A percentile compares a stretch with the other conserved stretches of the same genome.
These are phyloP conservation scores for Sindora glabra DNA, from an alignment of 306 rosid species.

Conservation along the genomic window DNA sequence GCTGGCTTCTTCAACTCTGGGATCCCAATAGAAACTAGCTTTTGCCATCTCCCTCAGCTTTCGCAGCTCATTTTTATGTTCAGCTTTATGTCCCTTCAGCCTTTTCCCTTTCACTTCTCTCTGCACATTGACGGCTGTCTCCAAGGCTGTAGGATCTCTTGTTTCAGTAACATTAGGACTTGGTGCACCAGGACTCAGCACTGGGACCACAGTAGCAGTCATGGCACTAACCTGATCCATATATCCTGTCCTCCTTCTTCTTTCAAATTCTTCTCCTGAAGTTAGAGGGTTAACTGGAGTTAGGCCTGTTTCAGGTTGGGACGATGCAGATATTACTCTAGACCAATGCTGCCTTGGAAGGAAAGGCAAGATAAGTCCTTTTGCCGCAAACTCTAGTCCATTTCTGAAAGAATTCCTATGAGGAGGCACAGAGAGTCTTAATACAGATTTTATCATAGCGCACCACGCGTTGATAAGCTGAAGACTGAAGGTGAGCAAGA, in stretches of 20 bases:
- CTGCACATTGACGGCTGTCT: slow-evolving; percentile 5
- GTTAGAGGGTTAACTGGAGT: slow-evolving; percentile 21
- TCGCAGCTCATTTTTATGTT: slow-evolving; percentile 35
- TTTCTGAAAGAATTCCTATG: slow-evolving; percentile 30
- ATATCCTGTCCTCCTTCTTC: slow-evolving; percentile 27
- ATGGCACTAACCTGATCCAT: slow-evolving; percentile 34
- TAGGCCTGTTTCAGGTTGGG: slow-evolving; percentile 24
- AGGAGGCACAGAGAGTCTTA: slow-evolving; percentile 38
- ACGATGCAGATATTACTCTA: slow-evolving; percentile 14
- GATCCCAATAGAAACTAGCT: slow-evolving; percentile 49
- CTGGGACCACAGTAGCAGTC: slow-evolving; percentile 60
- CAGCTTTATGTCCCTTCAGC: slow-evolving; percentile 33
- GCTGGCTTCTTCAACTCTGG: slow-evolving; percentile 35
- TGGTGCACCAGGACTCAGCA: slow-evolving; percentile 43
- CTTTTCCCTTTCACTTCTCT: slow-evolving; percentile 35
- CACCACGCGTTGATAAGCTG: slow-evolving; percentile 53
- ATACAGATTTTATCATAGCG: slow-evolving; percentile 29
- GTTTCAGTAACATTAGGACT: slow-evolving; percentile 17
- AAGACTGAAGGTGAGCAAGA: slow-evolving; percentile 32
- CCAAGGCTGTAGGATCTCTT: slow-evolving; percentile 1
- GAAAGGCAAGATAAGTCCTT: slow-evolving; percentile 50
- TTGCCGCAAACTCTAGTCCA: slow-evolving; percentile 42
- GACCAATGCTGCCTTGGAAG: slow-evolving; percentile 52
- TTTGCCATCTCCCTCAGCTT: slow-evolving; percentile 52
- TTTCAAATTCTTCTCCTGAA: slow-evolving; percentile 29